These are phyloP conservation scores for Diatrype stigma DNA, from an alignment of 2,329 filamentous ascomycete species.

Conservation along the genomic window DNA sequence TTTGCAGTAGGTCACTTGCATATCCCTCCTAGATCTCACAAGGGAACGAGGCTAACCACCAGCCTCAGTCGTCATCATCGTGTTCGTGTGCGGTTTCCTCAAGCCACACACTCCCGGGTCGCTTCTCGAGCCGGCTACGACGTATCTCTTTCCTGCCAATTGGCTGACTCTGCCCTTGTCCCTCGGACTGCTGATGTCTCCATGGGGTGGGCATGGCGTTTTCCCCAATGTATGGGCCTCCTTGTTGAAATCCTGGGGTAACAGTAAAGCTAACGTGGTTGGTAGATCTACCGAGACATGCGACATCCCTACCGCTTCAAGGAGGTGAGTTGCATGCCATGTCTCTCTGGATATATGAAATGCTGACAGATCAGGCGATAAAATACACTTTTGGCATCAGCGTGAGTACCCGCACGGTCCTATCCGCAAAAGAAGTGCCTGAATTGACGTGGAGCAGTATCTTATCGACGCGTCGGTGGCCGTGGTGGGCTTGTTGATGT, in stretches of 20 bases:
- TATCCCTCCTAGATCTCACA: neutral
- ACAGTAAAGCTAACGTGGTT: neutral
- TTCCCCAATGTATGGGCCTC: slow-evolving; percentile 67
- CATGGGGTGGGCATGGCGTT: slow-evolving; percentile 59
- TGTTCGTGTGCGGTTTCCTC: slow-evolving; percentile 80
- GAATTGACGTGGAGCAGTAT: slow-evolving; percentile 46
- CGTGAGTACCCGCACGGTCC: slow-evolving; percentile 39
- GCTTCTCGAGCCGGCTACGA: slow-evolving; percentile 72
- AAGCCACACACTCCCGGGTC: slow-evolving; percentile 79
- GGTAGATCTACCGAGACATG: slow-evolving; percentile 60
- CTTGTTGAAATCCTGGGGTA: too few relatives aligned
- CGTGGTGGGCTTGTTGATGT: slow-evolving; percentile 86
- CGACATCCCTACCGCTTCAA: slow-evolving; percentile 74
- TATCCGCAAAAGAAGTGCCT: neutral
- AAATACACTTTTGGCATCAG: slow-evolving; percentile 82
- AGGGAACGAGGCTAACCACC: slow-evolving; percentile 9
- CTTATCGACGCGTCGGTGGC: slow-evolving; percentile 78
- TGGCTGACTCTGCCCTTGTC: slow-evolving; percentile 85
- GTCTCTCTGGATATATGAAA: neutral
- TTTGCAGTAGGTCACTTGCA: slow-evolving; percentile 64
- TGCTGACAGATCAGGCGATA: slow-evolving; percentile 51
- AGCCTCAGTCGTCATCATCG: slow-evolving; percentile 72
- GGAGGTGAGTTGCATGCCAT: slow-evolving; percentile 16
- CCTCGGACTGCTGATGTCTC: slow-evolving; percentile 83
- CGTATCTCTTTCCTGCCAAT: slow-evolving; percentile 77